phyloP scores from a whole-genome alignment of 2,329 filamentous ascomycete species.

The Mycosphaerella arachidis region DNA sequence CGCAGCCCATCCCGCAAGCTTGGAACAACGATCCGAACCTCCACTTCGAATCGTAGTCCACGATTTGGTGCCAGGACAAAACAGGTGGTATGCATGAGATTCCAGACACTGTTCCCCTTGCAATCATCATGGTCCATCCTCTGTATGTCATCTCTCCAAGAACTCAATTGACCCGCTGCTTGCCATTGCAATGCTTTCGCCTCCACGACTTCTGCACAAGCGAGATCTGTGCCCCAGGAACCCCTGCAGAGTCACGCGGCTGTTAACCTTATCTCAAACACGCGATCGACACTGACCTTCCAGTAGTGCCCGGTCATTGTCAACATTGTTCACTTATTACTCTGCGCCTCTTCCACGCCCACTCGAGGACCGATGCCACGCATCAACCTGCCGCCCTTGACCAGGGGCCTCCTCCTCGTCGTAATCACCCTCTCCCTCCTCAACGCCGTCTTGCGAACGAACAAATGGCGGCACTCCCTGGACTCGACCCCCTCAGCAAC shows the following conservation, averaged over 20 bases:
- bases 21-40: too few relatives aligned
- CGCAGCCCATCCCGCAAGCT: too few relatives aligned
- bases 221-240: too few relatives aligned
- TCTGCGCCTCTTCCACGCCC: slow-evolving; percentile 2
- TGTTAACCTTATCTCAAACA: not conserved
- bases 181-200: too few relatives aligned
- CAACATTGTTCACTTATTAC: slow-evolving; percentile 1
- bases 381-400: slow-evolving; percentile 89
- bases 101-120: too few relatives aligned
- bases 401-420: slow-evolving; percentile 71
- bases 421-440: slow-evolving; percentile 75
- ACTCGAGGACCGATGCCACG: slow-evolving; percentile 40
- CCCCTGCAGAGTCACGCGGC: not conserved
- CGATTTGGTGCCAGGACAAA: too few relatives aligned
- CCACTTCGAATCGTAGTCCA: too few relatives aligned
- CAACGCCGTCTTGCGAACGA: slow-evolving; percentile 72
- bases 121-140: too few relatives aligned
- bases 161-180: too few relatives aligned
- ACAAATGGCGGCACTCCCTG: slow-evolving; percentile 52
- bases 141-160: too few relatives aligned
- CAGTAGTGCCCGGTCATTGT: not conserved
- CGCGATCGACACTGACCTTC: not conserved
- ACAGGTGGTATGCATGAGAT: too few relatives aligned
- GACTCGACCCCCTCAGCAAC: slow-evolving; percentile 22
- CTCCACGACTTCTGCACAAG: too few relatives aligned